Evolutionary conservation across 257 asterid genomes (phyloP).

Genomic region (Capsicum rhomboideum): DNA sequence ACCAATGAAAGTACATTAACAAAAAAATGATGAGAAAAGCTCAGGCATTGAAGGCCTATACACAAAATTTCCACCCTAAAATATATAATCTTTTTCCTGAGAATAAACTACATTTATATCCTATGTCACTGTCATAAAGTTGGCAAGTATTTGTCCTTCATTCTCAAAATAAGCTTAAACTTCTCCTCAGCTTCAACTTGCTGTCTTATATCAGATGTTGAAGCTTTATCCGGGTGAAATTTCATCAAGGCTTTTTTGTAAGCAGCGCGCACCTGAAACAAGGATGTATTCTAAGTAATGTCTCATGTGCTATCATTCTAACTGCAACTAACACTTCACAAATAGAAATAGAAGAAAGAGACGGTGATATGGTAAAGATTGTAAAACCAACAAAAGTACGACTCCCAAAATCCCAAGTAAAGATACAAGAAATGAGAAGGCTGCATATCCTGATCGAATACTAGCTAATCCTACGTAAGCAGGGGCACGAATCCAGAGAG

Average conservation of each 20-base stretch:
- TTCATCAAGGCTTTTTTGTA: constrained; percentile 65
- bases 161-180: constrained; percentile 72
- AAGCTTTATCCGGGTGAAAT: constrained; percentile 85
- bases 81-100: too few species aligned
- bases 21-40: too few species aligned
- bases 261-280: constrained; percentile 67
- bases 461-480: too few species aligned
- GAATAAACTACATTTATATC: too few species aligned
- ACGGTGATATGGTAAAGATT: background rate
- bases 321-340: background rate
- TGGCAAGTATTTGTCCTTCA: constrained; percentile 55
- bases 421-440: background rate
- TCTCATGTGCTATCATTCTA: background rate
- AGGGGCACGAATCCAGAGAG: too few species aligned
- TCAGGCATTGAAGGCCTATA: too few species aligned
- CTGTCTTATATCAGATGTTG: constrained; percentile 48
- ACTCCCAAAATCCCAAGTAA: background rate
- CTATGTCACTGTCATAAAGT: background rate
- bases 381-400: background rate
- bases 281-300: background rate
- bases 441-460: too few species aligned
- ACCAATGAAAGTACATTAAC: too few species aligned
- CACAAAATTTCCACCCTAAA: too few species aligned
- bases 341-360: background rate
- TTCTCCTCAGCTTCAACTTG: constrained; percentile 96